Evolutionary conservation across 306 rosid genomes (phyloP).

Genomic region (Lagenaria siceraria): DNA sequence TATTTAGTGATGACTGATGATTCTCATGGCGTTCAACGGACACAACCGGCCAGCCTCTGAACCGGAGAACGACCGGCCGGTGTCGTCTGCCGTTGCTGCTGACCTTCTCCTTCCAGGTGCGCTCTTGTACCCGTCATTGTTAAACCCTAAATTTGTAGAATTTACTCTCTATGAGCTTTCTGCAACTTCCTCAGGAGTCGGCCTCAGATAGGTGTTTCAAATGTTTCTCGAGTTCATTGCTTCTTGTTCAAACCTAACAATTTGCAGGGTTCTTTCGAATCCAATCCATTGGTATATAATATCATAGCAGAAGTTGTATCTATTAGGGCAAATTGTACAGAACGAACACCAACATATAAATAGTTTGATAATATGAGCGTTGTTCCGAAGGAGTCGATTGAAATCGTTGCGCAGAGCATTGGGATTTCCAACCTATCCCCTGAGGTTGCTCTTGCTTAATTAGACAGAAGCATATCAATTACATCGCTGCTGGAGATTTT

Average conservation of each 20-base stretch:
- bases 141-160: not conserved
- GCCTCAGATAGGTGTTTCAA: too few relatives aligned
- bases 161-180: not conserved
- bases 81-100: not conserved
- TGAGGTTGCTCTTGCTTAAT: conserved; percentile 45
- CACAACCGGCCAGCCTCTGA: not conserved
- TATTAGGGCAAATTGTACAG: not conserved
- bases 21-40: not conserved
- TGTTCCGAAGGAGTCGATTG: conserved; percentile 82
- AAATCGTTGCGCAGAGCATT: conserved; percentile 78
- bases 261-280: not conserved
- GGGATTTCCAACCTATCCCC: conserved; percentile 68
- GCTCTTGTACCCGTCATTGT: not conserved
- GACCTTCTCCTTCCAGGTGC: not conserved
- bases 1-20: too few relatives aligned
- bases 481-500: not conserved
- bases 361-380: conserved; percentile 32
- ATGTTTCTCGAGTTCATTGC: not conserved
- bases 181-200: not conserved
- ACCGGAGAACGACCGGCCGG: not conserved
- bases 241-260: not conserved
- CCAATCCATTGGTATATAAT: not conserved
- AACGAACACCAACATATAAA: not conserved
- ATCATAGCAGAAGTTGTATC: not conserved
- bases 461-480: not conserved